Base-by-base conservation (phyloP, 2,329 filamentous ascomycete species). In the Pseudofabraea citricarpa region DNA sequence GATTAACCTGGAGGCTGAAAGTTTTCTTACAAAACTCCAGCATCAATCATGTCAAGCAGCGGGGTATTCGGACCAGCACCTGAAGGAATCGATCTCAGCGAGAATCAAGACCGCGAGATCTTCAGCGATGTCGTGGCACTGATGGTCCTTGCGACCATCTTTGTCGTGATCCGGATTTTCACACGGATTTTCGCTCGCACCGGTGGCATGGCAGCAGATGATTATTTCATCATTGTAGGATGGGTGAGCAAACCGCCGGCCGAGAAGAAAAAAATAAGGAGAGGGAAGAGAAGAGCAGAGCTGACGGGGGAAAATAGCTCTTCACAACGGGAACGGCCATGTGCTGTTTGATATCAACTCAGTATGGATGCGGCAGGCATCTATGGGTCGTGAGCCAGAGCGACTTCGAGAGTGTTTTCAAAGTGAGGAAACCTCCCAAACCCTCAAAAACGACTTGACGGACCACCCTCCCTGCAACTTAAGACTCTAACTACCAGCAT, bases 321-420 rank as follows among this genome's bases (percentile, higher is more conserved):
- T 46, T 41, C 22, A 33, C 44, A 6, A 22, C 16, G 5, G 43
- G 44, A 6, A 46, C 38, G 6, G 38, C 38, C 15, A 35, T 32
- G 7, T 46, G 39, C 24, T 46, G 39, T 32, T 16, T 41, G 6
- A 23, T 41, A 7, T 31, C 23, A 16, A 43, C 31, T 13, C 38
- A 44, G 4, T 51, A 51, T 36, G 49, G 49, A 10, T 47, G 44
- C 13, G 51, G 49, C 18, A 47, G 42, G 37, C 52, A 54, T 19
- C 32, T 51, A 27, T 46, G 45, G 37, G 37, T 43, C 12, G 20
- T 53, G 8, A 49, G 41, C 2, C 10, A 42, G 13, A 39, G 38
- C 2, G 43, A 54, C 13, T 48, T 50, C 29, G 36, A 22, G n/a
- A 35, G n/a, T 5, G 36, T 47, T n/a, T 40, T 22, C 19, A 43